Evolutionary conservation across 2,329 filamentous ascomycete genomes (phyloP).

Genomic region (Akanthomyces lecanii): DNA sequence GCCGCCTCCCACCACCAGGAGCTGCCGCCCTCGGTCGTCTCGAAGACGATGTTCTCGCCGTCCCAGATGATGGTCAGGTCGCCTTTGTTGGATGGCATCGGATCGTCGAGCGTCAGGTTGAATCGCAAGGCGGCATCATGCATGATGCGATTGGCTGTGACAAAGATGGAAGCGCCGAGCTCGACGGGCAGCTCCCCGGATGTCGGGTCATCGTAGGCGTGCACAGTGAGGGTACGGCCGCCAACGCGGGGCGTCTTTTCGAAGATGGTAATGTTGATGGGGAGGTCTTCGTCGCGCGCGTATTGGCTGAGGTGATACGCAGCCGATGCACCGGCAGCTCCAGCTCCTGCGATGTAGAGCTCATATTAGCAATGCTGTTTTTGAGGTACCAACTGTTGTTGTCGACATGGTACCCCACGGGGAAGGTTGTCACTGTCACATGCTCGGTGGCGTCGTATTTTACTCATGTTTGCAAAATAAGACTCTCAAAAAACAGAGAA

Average conservation of each 20-base stretch:
- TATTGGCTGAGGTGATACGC: constrained; percentile 78
- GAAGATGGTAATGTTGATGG: constrained; percentile 79
- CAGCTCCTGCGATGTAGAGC: constrained; percentile 60
- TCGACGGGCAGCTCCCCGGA: constrained; percentile 62
- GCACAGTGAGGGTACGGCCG: constrained; percentile 80
- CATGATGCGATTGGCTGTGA: constrained; percentile 77
- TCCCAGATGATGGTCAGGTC: constrained; percentile 78
- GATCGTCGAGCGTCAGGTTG: constrained; percentile 55
- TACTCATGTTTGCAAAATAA: no score
- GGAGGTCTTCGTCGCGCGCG: constrained; percentile 55
- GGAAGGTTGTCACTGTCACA: constrained; percentile 1
- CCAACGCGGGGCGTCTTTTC: constrained; percentile 75
- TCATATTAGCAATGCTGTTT: neutral
- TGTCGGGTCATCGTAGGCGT: constrained; percentile 63
- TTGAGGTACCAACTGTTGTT: neutral
- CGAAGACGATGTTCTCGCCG: constrained; percentile 68
- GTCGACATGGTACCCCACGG: constrained; percentile 5
- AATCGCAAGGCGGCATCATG: constrained; percentile 68
- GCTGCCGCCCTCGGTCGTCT: constrained; percentile 52
- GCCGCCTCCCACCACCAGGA: constrained; percentile 75
- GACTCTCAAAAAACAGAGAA: no score
- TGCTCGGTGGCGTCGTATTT: neutral
- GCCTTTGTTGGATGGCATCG: constrained; percentile 43
- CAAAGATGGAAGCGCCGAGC: constrained; percentile 88
- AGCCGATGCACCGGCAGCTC: constrained; percentile 79